These are phyloP conservation scores for Hysterium pulicare DNA, from an alignment of 2,329 filamentous ascomycete genomes.

Conservation along the genomic window DNA sequence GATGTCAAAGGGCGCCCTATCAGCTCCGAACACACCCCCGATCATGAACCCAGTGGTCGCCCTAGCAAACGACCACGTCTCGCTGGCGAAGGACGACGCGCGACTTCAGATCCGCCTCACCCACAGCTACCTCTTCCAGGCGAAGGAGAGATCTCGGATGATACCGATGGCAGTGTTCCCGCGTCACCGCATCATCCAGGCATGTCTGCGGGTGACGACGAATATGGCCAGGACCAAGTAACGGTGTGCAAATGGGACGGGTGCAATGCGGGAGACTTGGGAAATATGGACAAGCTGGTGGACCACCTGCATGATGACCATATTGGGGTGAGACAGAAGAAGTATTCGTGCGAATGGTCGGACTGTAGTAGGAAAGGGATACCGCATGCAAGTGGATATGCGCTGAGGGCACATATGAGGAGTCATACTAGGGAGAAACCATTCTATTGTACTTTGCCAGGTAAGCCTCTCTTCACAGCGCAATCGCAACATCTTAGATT, in stretches of 20 bases:
- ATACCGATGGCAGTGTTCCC: slow-evolving; percentile 76
- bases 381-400: slow-evolving; percentile 92
- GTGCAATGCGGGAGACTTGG: slow-evolving; percentile 46
- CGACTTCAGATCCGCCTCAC: slow-evolving; percentile 19
- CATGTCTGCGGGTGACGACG: slow-evolving; percentile 42
- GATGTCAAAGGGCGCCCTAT: slow-evolving; percentile 51
- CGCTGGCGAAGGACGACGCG: slow-evolving; percentile 23
- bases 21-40: slow-evolving; percentile 40
- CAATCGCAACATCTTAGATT: not conserved
- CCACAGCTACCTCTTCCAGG: slow-evolving; percentile 31
- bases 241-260: slow-evolving; percentile 51
- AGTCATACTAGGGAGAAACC: slow-evolving; percentile 98
- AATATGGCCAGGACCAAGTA: slow-evolving; percentile 43
- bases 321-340: slow-evolving; percentile 89
- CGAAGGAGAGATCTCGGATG: slow-evolving; percentile 74
- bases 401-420: slow-evolving; percentile 93
- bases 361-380: slow-evolving; percentile 86
- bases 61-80: slow-evolving; percentile 41
- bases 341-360: slow-evolving; percentile 97
- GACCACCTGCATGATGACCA: slow-evolving; percentile 74
- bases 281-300: slow-evolving; percentile 52
- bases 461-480: slow-evolving; percentile 49
- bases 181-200: slow-evolving; percentile 48
- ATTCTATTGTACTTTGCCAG: slow-evolving; percentile 92
- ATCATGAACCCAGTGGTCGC: slow-evolving; percentile 17